Percentiles rank a stretch among this genome's conserved stretches.
These are phyloP conservation scores for Helicocarpus griseus DNA, from an alignment of 2,329 filamentous ascomycete species.

Conservation along the genomic window DNA sequence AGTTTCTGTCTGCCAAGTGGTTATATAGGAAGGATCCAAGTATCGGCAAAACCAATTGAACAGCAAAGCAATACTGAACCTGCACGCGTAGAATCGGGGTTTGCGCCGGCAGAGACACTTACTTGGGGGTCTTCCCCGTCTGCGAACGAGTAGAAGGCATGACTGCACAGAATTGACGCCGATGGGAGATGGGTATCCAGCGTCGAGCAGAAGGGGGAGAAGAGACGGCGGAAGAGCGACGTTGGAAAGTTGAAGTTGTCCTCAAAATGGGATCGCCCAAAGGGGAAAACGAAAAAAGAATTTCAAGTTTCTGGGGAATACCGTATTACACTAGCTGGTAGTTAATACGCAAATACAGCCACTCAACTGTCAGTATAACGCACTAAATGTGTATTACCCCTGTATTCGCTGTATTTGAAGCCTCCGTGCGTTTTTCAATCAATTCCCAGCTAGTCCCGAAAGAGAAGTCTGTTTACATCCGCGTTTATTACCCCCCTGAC, in stretches of 20 bases:
- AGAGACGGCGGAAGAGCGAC: background rate
- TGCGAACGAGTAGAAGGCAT: conserved; percentile 44
- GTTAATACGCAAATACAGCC: too few species aligned
- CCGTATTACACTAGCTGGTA: too few species aligned
- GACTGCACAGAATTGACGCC: conserved; percentile 6
- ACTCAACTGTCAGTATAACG: background rate
- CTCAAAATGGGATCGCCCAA: background rate
- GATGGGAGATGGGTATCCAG: background rate
- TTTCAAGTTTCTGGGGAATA: background rate
- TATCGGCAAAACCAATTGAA: background rate
- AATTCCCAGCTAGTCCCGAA: background rate
- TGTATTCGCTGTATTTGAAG: background rate
- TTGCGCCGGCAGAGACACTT: conserved; percentile 18
- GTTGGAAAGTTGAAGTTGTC: background rate
- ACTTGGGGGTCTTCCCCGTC: conserved; percentile 43
- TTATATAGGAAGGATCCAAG: background rate
- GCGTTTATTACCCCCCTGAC: background rate
- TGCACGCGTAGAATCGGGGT: conserved; percentile 3
- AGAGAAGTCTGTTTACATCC: background rate
- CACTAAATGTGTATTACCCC: background rate
- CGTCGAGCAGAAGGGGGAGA: background rate
- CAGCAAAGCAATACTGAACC: background rate
- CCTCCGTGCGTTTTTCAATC: background rate
- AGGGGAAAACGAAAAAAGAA: background rate
- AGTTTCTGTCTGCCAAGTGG: background rate